phyloP scores from a whole-genome alignment of 352 stramenopile genomes.

The Phytopythium aichiense region DNA sequence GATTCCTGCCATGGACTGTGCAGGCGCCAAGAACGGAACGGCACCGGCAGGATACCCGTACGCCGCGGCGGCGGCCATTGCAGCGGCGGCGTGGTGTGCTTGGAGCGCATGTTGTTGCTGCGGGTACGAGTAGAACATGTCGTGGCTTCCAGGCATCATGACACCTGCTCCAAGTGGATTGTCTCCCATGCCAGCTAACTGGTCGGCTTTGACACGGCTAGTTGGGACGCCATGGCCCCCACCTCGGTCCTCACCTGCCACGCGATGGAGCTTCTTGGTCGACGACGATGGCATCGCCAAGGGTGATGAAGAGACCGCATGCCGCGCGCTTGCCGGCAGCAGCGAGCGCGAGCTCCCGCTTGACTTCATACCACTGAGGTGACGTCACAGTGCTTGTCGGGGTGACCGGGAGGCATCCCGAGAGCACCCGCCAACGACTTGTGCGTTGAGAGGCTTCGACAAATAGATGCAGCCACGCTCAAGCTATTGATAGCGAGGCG shows the following conservation, averaged over 20 bases:
- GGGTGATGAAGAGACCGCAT: background rate
- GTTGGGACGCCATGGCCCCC: background rate
- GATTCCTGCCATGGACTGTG: background rate
- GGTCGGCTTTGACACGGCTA: background rate
- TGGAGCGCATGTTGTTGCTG: slow-evolving; percentile 3
- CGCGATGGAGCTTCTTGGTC: slow-evolving; percentile 6
- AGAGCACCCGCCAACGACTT: background rate
- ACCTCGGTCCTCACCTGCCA: background rate
- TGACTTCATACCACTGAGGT: slow-evolving; percentile 5
- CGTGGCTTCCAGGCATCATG: background rate
- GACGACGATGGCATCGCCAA: background rate
- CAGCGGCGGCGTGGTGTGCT: slow-evolving; percentile 3
- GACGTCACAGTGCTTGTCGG: background rate
- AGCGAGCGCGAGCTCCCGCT: slow-evolving; percentile 7
- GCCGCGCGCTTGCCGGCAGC: slow-evolving; percentile 2
- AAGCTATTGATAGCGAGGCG: background rate
- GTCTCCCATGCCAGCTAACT: background rate
- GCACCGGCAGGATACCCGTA: slow-evolving; percentile 3
- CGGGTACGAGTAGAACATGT: slow-evolving; percentile 5
- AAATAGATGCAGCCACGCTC: background rate
- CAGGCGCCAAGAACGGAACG: slow-evolving; percentile 2
- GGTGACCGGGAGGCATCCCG: background rate
- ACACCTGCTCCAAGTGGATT: background rate
- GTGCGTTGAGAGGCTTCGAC: background rate
- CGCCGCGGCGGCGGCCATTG: slow-evolving; percentile 1